Conservation (phyloP, 108 stramenopile species). For the Aurantiochytrium sp. region DNA sequence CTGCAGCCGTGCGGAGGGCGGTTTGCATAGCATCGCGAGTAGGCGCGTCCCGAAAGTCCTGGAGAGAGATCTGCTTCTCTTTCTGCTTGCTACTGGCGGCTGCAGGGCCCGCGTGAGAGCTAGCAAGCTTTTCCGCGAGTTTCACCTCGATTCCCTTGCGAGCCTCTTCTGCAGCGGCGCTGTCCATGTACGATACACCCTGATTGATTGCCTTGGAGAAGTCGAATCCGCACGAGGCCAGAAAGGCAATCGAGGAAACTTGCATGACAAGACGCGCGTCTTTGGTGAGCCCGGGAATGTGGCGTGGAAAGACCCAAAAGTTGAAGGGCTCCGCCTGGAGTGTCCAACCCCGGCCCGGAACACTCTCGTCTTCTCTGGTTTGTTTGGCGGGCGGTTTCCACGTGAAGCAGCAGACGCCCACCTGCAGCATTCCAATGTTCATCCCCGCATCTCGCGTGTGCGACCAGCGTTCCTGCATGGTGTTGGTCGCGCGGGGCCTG, state of each 20-base stretch:
- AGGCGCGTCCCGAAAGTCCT: no score
- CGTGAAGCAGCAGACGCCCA: background rate
- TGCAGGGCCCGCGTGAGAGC: background rate
- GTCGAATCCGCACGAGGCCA: background rate
- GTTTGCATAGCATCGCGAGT: no score
- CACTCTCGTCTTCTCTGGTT: background rate
- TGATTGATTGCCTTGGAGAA: background rate
- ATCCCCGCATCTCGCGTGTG: background rate
- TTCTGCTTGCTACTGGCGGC: no score
- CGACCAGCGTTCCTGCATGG: background rate
- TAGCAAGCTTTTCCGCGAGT: background rate
- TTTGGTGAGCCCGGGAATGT: background rate
- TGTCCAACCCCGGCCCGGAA: background rate
- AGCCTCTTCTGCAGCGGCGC: background rate
- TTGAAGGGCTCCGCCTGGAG: constrained; percentile 5
- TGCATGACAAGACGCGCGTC: background rate
- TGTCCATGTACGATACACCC: background rate
- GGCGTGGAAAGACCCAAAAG: background rate
- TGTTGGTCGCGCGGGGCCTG: background rate
- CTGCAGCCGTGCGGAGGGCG: no score
- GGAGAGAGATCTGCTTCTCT: no score
- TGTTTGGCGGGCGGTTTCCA: background rate
- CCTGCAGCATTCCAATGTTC: background rate
- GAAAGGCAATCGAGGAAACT: background rate
- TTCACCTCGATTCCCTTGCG: background rate